Evolutionary conservation across 352 stramenopile genomes (phyloP).

Genomic region (Phytophthora pistaciae): DNA sequence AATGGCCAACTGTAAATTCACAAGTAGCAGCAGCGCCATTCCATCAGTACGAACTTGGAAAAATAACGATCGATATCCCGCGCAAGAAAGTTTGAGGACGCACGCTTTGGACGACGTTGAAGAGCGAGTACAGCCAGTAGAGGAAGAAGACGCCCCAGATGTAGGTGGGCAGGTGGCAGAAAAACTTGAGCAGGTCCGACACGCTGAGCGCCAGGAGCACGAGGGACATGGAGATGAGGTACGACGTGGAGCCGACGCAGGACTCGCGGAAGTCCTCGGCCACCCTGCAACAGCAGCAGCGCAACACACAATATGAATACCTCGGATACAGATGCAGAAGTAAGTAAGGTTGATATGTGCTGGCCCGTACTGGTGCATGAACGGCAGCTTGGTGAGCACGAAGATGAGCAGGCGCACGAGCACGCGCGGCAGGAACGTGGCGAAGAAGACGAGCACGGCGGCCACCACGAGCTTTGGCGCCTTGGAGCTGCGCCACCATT

Average conservation of each 20-base stretch:
- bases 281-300: slow-evolving; percentile 46
- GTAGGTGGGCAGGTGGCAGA: slow-evolving; percentile 83
- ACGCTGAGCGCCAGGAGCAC: slow-evolving; percentile 70
- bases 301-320: neutral
- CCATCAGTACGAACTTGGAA: neutral
- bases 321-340: no score
- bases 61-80: neutral
- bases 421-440: slow-evolving; percentile 87
- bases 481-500: slow-evolving; percentile 63
- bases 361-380: slow-evolving; percentile 76
- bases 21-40: slow-evolving; percentile 10
- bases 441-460: slow-evolving; percentile 87
- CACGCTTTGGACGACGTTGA: slow-evolving; percentile 90
- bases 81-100: slow-evolving; percentile 19
- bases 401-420: slow-evolving; percentile 88
- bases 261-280: slow-evolving; percentile 85
- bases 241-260: slow-evolving; percentile 82
- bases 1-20: slow-evolving; percentile 64
- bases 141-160: slow-evolving; percentile 92
- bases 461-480: slow-evolving; percentile 60
- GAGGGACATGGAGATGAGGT: slow-evolving; percentile 85
- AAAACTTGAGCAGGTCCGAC: slow-evolving; percentile 65
- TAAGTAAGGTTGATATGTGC: no score
- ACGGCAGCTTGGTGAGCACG: slow-evolving; percentile 87
- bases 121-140: slow-evolving; percentile 90